Conservation (phyloP, 2,329 filamentous ascomycete species). For the Ramichloridium luteum region DNA sequence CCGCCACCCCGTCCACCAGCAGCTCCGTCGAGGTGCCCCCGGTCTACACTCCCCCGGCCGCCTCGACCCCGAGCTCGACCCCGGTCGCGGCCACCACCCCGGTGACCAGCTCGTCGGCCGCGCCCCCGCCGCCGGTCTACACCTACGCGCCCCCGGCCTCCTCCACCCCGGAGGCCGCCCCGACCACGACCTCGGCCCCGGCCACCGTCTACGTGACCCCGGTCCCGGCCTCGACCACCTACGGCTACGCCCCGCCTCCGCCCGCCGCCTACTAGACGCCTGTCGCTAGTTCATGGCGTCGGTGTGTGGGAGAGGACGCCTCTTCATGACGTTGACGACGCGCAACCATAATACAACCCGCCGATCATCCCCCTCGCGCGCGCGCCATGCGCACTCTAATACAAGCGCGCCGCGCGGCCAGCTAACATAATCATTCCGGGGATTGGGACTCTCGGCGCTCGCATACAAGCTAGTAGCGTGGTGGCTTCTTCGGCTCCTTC, state of each 20-base stretch:
- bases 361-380: background rate
- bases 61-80: conserved; percentile 1
- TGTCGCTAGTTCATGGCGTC: too few relatives aligned
- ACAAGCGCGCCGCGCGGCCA: background rate
- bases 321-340: too few relatives aligned
- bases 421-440: background rate
- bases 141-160: conserved; percentile 7
- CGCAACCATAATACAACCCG: background rate
- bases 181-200: conserved; percentile 1
- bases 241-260: conserved; percentile 5
- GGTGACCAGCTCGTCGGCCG: background rate
- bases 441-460: too few relatives aligned
- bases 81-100: background rate
- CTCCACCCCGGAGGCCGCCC: conserved; percentile 1
- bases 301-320: too few relatives aligned
- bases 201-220: conserved; percentile 10
- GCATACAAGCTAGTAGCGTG: too few relatives aligned
- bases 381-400: background rate
- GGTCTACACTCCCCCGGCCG: conserved; percentile 1
- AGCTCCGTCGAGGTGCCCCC: conserved; percentile 2
- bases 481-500: too few relatives aligned
- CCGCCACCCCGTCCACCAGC: conserved; percentile 3
- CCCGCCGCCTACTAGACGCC: conserved; percentile 6
- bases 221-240: conserved; percentile 6
- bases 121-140: conserved; percentile 2